Base-by-base conservation (phyloP, 352 stramenopile species). In the Thalassiosira pacifica region DNA sequence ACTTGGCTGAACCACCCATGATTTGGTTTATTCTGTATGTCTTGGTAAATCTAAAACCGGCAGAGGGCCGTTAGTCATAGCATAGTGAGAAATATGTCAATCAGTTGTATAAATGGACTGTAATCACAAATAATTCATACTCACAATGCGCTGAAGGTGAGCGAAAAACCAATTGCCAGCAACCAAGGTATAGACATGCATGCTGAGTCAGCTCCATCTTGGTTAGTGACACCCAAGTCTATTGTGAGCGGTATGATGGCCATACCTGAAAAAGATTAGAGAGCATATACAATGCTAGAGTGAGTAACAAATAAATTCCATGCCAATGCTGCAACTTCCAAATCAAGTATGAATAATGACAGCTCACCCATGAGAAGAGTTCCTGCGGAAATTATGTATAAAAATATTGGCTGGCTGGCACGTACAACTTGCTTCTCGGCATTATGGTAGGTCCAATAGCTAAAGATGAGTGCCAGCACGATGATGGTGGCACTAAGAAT, bases 311-410 rank as follows among this genome's bases (percentile, higher is more conserved):
- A n/a, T n/a, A n/a, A n/a, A n/a, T n/a, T n/a, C n/a, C n/a, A n/a
- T n/a, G n/a, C n/a, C n/a, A n/a, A n/a, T n/a, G n/a, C n/a, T n/a
- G n/a, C n/a, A n/a, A n/a, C n/a, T n/a, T n/a, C n/a, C n/a, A n/a
- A n/a, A n/a, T n/a, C n/a, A n/a, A n/a, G n/a, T n/a, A n/a, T n/a
- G n/a, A n/a, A n/a, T n/a, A n/a, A n/a, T n/a, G n/a, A n/a, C n/a
- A n/a, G 64, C 76, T 78, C 45, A 75, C 68, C 73, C 80, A 87
- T 84, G 3, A 87, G 26, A 8, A 84, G 26, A 66, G 57, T 84
- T 37, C 80, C 80, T 18, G 71, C 29, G n/a, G 57, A 69, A 64
- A 84, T 79, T 22, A 84, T 71, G 10, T 76, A 65, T 9, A 87
- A 40, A 73, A 87, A 87, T 0, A 84, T 63, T 31, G 73, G 73